Evolutionary conservation across 2,329 filamentous ascomycete species (phyloP).

Genomic region (Aureobasidium sp.): DNA sequence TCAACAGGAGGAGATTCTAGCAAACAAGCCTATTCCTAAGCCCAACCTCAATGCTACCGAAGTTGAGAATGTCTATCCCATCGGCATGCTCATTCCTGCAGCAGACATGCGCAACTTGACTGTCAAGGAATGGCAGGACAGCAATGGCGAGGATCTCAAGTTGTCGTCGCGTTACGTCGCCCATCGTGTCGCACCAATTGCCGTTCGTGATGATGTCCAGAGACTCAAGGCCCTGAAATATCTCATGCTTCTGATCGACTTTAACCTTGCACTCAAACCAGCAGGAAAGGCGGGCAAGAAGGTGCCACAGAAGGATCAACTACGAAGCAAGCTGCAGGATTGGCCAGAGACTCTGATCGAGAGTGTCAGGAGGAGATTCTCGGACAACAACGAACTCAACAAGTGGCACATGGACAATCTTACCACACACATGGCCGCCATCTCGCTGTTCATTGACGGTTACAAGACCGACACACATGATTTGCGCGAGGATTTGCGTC

Average conservation of each 20-base stretch:
- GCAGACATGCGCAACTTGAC: slow-evolving; percentile 62
- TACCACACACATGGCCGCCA: slow-evolving; percentile 64
- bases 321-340: slow-evolving; percentile 49
- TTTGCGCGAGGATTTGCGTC: slow-evolving; percentile 62
- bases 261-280: slow-evolving; percentile 35
- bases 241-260: slow-evolving; percentile 42
- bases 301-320: slow-evolving; percentile 56
- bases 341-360: slow-evolving; percentile 57
- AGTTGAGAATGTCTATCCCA: slow-evolving; percentile 66
- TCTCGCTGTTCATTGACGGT: slow-evolving; percentile 65
- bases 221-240: slow-evolving; percentile 44
- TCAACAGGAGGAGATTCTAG: slow-evolving; percentile 57
- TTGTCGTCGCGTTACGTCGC: slow-evolving; percentile 60
- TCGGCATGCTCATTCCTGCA: slow-evolving; percentile 57
- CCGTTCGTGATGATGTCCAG: slow-evolving; percentile 44
- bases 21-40: slow-evolving; percentile 64
- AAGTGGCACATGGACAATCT: slow-evolving; percentile 67
- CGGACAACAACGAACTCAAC: slow-evolving; percentile 55
- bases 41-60: slow-evolving; percentile 60
- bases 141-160: slow-evolving; percentile 50
- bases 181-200: slow-evolving; percentile 51
- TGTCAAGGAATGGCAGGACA: slow-evolving; percentile 68
- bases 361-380: slow-evolving; percentile 62
- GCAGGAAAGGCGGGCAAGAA: slow-evolving; percentile 33
- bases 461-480: slow-evolving; percentile 65